Percentiles rank a stretch among this genome's conserved stretches.
Evolutionary conservation across 768 basidiomycete species (phyloP).

Genomic region (Rhodotorula toruloides): DNA sequence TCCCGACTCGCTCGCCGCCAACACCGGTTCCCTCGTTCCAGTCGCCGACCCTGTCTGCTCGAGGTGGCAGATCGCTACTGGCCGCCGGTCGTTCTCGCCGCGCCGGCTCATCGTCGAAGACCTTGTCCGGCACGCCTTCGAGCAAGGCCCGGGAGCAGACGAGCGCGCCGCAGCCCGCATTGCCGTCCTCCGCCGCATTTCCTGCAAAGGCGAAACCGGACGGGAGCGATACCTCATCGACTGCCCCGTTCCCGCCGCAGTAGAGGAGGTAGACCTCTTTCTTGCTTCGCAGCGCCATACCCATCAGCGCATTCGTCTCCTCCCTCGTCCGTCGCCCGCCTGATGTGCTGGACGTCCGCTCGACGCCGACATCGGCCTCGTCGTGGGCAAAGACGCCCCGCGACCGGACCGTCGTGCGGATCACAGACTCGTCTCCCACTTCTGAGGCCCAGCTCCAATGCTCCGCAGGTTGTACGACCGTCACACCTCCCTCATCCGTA

Average conservation of each 20-base stretch:
- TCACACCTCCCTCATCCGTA: too few relatives aligned
- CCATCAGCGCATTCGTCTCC: constrained; percentile 17
- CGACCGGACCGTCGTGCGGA: too few relatives aligned
- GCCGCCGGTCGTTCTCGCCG: not conserved
- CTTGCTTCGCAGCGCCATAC: constrained; percentile 4
- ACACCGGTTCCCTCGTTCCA: not conserved
- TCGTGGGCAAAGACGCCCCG: too few relatives aligned
- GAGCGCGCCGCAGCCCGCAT: constrained; percentile 9
- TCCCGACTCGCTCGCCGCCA: not conserved
- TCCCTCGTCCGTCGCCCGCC: constrained; percentile 2
- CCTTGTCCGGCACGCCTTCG: constrained; percentile 1
- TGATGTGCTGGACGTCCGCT: not conserved
- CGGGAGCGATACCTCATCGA: not conserved
- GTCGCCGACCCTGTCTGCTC: not conserved
- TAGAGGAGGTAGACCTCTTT: constrained; percentile 1
- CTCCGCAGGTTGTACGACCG: too few relatives aligned
- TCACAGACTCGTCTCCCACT: too few relatives aligned
- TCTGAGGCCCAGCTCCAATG: too few relatives aligned
- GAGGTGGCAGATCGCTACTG: constrained; percentile 7
- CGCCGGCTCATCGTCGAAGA: not conserved
- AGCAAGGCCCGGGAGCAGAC: constrained; percentile 1
- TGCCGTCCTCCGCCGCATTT: too few relatives aligned
- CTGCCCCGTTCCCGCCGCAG: constrained; percentile 2
- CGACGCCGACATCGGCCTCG: not conserved
- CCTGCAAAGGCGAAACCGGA: not conserved